Base-by-base conservation (phyloP, 2,329 filamentous ascomycete genomes). In the Madurella mycetomatis region DNA sequence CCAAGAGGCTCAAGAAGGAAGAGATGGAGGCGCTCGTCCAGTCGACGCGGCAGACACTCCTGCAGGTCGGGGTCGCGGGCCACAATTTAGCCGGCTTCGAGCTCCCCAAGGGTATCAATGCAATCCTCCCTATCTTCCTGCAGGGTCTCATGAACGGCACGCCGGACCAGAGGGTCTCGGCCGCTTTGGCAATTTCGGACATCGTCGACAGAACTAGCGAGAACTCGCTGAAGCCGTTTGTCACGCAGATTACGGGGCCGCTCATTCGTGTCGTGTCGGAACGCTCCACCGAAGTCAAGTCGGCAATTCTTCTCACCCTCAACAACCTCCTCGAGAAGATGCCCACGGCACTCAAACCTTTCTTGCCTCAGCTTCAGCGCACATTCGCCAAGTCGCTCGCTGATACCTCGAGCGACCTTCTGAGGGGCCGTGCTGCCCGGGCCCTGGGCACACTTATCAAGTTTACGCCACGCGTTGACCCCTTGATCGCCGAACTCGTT, bases 251-350 rank as follows among this genome's bases (percentile, higher is more conserved):
- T 64, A 97, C 95, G 5, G 94, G 94, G 68, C 94, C 95, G 18
- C 82, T 99, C 51, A 99, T 99, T 70, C 89, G 94, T 81, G 92
- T 97, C 18, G 92, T 99, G 16, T 96, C 94, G 5, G 94, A 99
- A 71, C 85, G 92, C 59, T 96, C 94, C 2, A 91, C 91, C 2
- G 95, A 99, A 49, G 91, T 99, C 71, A 97, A 96, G 75, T 87
- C 90, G 57, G 94, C 94, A 41, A 96, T 99, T 69, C 78, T 99
- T 57, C 81, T 95, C 51, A 96, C 94, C 0, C 82, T 99, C 62
- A 97, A 96, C 76, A 96, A 95, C 64, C 76, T 99, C 31, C 78
- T 99, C 39, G 91, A 96, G 72, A 99, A 97, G 80, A 97, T 99
- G 70, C 94, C 94, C 0, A 83, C 88, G 9, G 92, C 95, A 63